Conservation (phyloP, 345 rosid species). For the Linum tenue region DNA sequence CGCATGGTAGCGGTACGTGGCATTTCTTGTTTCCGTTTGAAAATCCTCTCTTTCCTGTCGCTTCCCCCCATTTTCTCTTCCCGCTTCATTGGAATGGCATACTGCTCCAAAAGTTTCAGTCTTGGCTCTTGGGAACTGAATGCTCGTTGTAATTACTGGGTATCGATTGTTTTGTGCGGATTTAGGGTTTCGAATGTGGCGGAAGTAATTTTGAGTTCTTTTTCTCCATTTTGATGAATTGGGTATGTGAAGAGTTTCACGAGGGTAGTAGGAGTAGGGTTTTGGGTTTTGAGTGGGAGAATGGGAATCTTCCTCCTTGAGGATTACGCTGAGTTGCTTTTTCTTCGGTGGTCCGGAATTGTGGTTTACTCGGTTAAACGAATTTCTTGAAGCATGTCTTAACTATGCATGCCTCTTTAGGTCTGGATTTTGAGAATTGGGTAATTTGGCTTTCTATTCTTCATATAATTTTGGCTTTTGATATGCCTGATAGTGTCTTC, state of each 20-base stretch:
- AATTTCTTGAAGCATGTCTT: not conserved
- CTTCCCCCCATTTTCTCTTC: not conserved
- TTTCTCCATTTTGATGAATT: not conserved
- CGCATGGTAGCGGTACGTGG: not conserved
- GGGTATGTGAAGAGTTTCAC: not conserved
- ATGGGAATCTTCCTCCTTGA: not conserved
- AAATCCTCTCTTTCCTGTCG: not conserved
- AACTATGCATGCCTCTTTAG: not conserved
- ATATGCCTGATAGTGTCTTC: too few species aligned
- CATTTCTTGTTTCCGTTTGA: too few species aligned
- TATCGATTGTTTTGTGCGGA: not conserved
- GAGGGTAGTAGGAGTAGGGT: slow-evolving; percentile 3
- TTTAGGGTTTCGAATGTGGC: slow-evolving; percentile 5
- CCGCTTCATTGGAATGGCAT: not conserved
- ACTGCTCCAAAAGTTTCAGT: not conserved
- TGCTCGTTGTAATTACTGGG: not conserved
- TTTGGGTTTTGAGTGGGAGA: slow-evolving; percentile 6
- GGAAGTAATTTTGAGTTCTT: not conserved
- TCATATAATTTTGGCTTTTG: too few species aligned
- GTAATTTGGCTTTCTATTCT: too few species aligned
- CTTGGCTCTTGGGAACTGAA: not conserved
- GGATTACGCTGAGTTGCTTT: not conserved
- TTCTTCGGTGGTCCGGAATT: too few species aligned
- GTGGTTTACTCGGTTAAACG: too few species aligned
- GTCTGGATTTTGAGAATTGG: too few species aligned